Evolutionary conservation across 371 early-diverging fungal genomes (phyloP).

Genomic region (Lichtheimia ramosa): DNA sequence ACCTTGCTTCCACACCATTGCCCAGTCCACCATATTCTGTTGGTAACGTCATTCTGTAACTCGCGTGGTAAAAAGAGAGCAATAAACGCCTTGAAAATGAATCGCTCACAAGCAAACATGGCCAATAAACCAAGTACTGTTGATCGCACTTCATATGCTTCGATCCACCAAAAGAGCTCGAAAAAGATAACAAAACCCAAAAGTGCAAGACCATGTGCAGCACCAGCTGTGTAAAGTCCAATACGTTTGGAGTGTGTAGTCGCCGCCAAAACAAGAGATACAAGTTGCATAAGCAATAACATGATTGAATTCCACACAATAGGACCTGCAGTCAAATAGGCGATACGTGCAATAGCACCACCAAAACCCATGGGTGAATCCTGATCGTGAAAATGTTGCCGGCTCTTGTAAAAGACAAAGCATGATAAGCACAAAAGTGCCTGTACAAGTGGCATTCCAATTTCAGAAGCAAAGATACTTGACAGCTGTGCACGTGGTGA

Average conservation of each 20-base stretch:
- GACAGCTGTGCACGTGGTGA: constrained; percentile 70
- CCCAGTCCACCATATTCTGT: constrained; percentile 92
- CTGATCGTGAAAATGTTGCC: constrained; percentile 26
- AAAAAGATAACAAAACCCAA: constrained; percentile 60
- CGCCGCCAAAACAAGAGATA: constrained; percentile 66
- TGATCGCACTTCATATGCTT: constrained; percentile 59
- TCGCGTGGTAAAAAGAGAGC: constrained; percentile 78
- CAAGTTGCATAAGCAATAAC: constrained; percentile 63
- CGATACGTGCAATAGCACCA: constrained; percentile 50
- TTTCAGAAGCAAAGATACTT: constrained; percentile 75
- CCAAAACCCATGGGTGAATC: constrained; percentile 25
- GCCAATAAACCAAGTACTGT: constrained; percentile 70
- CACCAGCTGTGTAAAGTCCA: constrained; percentile 65
- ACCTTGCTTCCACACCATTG: constrained; percentile 63
- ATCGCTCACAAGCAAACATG: constrained; percentile 66
- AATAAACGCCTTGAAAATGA: constrained; percentile 70
- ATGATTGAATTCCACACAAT: constrained; percentile 68
- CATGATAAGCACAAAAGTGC: constrained; percentile 59
- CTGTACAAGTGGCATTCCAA: constrained; percentile 74
- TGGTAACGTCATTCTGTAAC: constrained; percentile 75
- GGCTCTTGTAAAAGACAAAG: constrained; percentile 62
- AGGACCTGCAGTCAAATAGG: constrained; percentile 66
- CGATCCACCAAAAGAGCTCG: constrained; percentile 69
- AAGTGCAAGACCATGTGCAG: constrained; percentile 65
- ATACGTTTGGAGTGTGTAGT: constrained; percentile 54